phyloP scores from a whole-genome alignment of 163 green algal genomes.

The Chlamydomonas reinhardtii region DNA sequence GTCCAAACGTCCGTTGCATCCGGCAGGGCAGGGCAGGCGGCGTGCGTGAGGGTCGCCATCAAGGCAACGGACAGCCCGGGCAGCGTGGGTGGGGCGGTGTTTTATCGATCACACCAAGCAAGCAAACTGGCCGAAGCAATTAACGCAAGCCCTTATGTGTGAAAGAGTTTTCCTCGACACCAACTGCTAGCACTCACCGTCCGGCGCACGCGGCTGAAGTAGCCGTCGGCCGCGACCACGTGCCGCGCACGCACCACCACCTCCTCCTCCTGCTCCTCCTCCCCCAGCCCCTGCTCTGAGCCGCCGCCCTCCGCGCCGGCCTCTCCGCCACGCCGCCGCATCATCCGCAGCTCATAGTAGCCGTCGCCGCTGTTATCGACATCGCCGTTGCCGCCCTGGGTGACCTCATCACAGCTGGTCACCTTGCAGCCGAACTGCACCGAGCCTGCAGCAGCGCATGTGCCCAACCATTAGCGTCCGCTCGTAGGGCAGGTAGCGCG shows the following conservation, averaged over 20 bases:
- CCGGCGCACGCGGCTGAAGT: conserved; percentile 8
- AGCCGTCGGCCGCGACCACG: conserved; percentile 23
- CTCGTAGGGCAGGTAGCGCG: no score
- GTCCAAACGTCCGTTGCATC: no score
- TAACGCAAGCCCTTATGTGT: no score
- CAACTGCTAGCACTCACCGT: conserved; percentile 6
- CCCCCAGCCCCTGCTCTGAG: background rate
- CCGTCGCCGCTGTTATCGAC: background rate
- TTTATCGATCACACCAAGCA: no score
- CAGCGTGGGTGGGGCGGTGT: no score
- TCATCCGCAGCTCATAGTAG: background rate
- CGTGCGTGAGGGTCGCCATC: no score
- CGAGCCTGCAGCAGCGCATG: background rate
- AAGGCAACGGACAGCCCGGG: no score
- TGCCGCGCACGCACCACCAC: background rate
- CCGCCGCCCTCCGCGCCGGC: background rate
- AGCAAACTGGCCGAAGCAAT: no score
- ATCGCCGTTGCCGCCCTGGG: background rate
- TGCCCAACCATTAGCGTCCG: no score
- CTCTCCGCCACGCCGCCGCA: background rate
- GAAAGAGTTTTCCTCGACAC: no score
- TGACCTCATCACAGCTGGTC: background rate
- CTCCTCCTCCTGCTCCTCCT: background rate
- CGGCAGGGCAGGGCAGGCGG: no score
- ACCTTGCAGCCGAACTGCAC: conserved; percentile 37